Evolutionary conservation across 495 filamentous ascomycete species (phyloP).

Genomic region (Durotheca rogersii): DNA sequence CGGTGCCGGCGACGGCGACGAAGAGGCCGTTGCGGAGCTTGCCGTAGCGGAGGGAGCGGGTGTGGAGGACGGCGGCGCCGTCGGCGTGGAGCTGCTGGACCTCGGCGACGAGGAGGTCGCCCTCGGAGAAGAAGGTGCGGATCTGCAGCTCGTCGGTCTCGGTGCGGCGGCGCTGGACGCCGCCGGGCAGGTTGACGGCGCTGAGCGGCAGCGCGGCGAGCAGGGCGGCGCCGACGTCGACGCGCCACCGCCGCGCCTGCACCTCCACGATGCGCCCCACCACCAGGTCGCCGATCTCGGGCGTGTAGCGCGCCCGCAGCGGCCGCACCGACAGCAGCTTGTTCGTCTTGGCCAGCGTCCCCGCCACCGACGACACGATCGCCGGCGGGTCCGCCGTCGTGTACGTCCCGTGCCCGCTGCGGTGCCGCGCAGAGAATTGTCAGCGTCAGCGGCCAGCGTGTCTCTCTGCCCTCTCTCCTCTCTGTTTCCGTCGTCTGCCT

Average conservation of each 20-base stretch:
- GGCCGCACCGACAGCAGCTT: conserved; percentile 90
- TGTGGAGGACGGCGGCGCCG: conserved; percentile 83
- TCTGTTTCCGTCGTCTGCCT: background rate
- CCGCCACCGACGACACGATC: conserved; percentile 84
- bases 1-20: conserved; percentile 73
- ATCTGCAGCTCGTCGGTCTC: conserved; percentile 95
- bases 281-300: conserved; percentile 93
- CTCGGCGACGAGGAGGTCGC: conserved; percentile 86
- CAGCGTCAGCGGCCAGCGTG: no score
- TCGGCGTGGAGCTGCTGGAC: conserved; percentile 82
- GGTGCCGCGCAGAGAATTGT: conserved; percentile 46
- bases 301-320: conserved; percentile 88
- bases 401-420: conserved; percentile 81
- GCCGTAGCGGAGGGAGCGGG: conserved; percentile 85
- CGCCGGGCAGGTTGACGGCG: conserved; percentile 91
- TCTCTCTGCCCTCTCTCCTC: background rate
- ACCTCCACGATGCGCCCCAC: conserved; percentile 93
- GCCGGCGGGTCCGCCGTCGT: conserved; percentile 57
- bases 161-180: conserved; percentile 85
- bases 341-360: conserved; percentile 86
- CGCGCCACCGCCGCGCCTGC: conserved; percentile 85
- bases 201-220: conserved; percentile 79
- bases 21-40: conserved; percentile 93
- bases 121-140: conserved; percentile 86
- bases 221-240: conserved; percentile 83